A percentile compares a stretch with the other conserved stretches of the same genome.
These are phyloP conservation scores for Aspergillus ruber DNA, from an alignment of 2,329 filamentous ascomycete genomes.

Conservation along the genomic window DNA sequence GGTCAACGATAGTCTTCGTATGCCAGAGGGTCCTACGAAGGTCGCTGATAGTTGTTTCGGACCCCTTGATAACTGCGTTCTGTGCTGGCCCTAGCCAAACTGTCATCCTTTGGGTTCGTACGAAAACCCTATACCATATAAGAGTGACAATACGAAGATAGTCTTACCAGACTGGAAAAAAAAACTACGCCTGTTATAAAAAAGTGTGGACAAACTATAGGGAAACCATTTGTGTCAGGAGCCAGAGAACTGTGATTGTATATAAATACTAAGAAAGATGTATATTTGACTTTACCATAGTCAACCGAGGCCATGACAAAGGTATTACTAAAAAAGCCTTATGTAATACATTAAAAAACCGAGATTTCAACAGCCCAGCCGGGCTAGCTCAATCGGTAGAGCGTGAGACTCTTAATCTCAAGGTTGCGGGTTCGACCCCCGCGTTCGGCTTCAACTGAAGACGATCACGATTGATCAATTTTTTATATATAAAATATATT, in stretches of 20 bases:
- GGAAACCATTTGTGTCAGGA: too few species aligned
- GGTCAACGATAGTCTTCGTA: too few species aligned
- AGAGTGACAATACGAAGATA: too few species aligned
- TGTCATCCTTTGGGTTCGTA: too few species aligned
- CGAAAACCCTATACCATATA: too few species aligned
- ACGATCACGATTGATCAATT: neutral
- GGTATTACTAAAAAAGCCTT: neutral
- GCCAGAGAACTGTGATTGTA: too few species aligned
- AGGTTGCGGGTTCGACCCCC: conserved; percentile 35
- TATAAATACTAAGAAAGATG: too few species aligned
- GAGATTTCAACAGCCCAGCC: conserved; percentile 13
- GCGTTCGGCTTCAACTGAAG: conserved; percentile 24
- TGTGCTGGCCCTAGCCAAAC: neutral
- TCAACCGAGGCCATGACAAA: too few species aligned
- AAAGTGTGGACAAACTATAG: too few species aligned
- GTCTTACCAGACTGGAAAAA: too few species aligned
- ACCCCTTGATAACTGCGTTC: neutral
- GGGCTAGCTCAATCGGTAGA: conserved; percentile 46
- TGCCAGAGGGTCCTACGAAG: neutral
- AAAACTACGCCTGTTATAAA: too few species aligned
- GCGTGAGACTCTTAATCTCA: conserved; percentile 42
- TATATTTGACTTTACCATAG: too few species aligned
- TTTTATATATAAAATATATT: neutral
- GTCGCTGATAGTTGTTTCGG: neutral
- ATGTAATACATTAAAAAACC: neutral